Conservation (phyloP, 2,329 filamentous ascomycete species). For the Cytospora schulzeri region DNA sequence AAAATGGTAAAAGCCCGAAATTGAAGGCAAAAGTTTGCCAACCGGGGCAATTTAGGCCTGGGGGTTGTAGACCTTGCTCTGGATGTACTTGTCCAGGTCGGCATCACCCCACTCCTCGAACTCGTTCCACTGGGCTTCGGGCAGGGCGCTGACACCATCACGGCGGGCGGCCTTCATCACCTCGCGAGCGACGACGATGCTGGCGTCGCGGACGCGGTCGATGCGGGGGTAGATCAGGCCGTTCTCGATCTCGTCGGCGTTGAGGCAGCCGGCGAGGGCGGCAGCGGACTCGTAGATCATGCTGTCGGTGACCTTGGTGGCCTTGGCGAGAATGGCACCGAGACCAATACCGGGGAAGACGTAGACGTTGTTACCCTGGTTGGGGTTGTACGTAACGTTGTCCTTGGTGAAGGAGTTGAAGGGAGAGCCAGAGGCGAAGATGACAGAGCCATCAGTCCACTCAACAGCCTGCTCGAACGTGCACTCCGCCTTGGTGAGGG, state of each 20-base stretch:
- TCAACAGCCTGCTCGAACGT: constrained; percentile 91
- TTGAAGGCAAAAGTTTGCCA: too few species aligned
- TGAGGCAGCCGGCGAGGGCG: constrained; percentile 76
- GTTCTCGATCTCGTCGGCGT: constrained; percentile 76
- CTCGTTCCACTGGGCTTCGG: constrained; percentile 69
- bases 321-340: constrained; percentile 88
- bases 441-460: constrained; percentile 85
- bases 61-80: constrained; percentile 64
- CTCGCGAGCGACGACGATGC: constrained; percentile 80
- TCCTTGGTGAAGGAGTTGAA: constrained; percentile 73
- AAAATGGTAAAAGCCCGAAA: neutral
- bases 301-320: constrained; percentile 81
- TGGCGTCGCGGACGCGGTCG: constrained; percentile 88
- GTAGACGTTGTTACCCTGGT: constrained; percentile 86
- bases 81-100: constrained; percentile 61
- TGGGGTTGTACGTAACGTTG: constrained; percentile 70
- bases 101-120: constrained; percentile 74
- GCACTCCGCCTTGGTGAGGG: constrained; percentile 94
- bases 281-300: constrained; percentile 97
- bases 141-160: constrained; percentile 72
- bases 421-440: constrained; percentile 95
- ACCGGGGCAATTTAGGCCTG: constrained; percentile 13
- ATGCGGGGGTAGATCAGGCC: constrained; percentile 91
- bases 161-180: constrained; percentile 90
- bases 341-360: constrained; percentile 97